Percentiles rank a stretch among this genome's conserved stretches.
Evolutionary conservation across 1,139 yeast species (phyloP).

Genomic region (Meyerozyma smithsonii): DNA sequence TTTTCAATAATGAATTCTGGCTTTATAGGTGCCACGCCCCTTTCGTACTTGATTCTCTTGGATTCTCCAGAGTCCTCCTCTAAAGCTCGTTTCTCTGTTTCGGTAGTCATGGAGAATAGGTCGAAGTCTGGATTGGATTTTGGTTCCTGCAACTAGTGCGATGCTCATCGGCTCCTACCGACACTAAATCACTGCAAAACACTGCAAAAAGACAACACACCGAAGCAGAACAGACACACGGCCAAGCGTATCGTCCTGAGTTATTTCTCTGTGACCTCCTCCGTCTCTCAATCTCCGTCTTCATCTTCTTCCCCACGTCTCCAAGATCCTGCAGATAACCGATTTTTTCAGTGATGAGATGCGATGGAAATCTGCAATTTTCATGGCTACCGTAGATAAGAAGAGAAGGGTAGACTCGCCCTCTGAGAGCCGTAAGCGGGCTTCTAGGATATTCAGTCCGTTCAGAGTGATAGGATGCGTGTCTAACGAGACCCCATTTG

Average conservation of each 20-base stretch:
- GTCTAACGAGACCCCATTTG: constrained; percentile 76
- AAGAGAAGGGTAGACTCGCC: constrained; percentile 19
- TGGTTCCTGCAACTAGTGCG: background rate
- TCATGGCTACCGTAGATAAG: constrained; percentile 11
- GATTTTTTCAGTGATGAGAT: constrained; percentile 1
- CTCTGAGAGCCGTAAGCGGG: constrained; percentile 26
- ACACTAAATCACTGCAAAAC: background rate
- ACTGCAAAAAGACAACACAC: background rate
- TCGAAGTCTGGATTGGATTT: background rate
- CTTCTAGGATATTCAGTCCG: constrained; percentile 43
- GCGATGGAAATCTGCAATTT: background rate
- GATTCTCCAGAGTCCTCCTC: constrained; percentile 1
- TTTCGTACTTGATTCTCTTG: constrained; percentile 14
- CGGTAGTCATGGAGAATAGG: background rate
- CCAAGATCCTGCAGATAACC: background rate
- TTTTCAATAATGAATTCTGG: constrained; percentile 48
- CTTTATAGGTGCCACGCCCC: constrained; percentile 66
- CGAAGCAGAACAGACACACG: too few relatives aligned
- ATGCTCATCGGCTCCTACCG: background rate
- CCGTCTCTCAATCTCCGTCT: too few relatives aligned
- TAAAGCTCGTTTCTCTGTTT: background rate
- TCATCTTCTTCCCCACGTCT: background rate
- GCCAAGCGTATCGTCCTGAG: too few relatives aligned
- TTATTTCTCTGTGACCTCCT: too few relatives aligned
- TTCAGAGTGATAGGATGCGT: constrained; percentile 59